Percentiles rank a stretch among this genome's conserved stretches.
These are phyloP conservation scores for Saccharomyces hybrid DNA, from an alignment of 1,139 yeast species.

Conservation along the genomic window DNA sequence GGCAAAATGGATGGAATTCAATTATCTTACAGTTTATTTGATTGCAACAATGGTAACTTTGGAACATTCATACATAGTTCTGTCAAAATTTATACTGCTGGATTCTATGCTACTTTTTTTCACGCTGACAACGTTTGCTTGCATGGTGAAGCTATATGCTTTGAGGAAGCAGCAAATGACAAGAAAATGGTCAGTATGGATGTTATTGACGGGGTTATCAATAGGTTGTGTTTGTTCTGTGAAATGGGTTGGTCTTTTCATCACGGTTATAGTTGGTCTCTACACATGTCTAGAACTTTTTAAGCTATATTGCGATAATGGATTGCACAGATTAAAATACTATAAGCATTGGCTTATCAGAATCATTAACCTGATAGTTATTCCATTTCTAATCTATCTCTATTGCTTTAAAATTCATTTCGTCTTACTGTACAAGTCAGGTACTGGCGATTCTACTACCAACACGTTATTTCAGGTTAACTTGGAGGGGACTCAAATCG, in stretches of 20 bases:
- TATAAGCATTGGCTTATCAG: slow-evolving; percentile 65
- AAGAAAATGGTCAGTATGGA: slow-evolving; percentile 46
- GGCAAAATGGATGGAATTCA: slow-evolving; percentile 43
- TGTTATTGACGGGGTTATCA: slow-evolving; percentile 62
- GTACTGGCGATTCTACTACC: slow-evolving; percentile 69
- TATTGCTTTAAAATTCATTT: slow-evolving; percentile 77
- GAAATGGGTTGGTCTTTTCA: slow-evolving; percentile 92
- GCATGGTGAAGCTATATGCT: slow-evolving; percentile 47
- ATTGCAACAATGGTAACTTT: slow-evolving; percentile 53
- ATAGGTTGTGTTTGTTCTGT: slow-evolving; percentile 92
- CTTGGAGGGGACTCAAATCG: slow-evolving; percentile 47
- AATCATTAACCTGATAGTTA: slow-evolving; percentile 53
- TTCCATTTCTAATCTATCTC: slow-evolving; percentile 69
- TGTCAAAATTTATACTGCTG: slow-evolving; percentile 62
- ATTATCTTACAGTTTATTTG: slow-evolving; percentile 43
- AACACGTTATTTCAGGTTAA: slow-evolving; percentile 66
- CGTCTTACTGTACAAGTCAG: slow-evolving; percentile 62
- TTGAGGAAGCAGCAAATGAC: slow-evolving; percentile 41
- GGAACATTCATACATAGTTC: slow-evolving; percentile 57
- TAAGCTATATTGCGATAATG: slow-evolving; percentile 45
- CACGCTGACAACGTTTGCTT: slow-evolving; percentile 54
- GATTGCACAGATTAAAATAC: slow-evolving; percentile 40
- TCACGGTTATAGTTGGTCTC: slow-evolving; percentile 77
- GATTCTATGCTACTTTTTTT: slow-evolving; percentile 70
- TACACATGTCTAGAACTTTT: slow-evolving; percentile 72